phyloP scores from a whole-genome alignment of 768 basidiomycete genomes.

The Russula brevipes region DNA sequence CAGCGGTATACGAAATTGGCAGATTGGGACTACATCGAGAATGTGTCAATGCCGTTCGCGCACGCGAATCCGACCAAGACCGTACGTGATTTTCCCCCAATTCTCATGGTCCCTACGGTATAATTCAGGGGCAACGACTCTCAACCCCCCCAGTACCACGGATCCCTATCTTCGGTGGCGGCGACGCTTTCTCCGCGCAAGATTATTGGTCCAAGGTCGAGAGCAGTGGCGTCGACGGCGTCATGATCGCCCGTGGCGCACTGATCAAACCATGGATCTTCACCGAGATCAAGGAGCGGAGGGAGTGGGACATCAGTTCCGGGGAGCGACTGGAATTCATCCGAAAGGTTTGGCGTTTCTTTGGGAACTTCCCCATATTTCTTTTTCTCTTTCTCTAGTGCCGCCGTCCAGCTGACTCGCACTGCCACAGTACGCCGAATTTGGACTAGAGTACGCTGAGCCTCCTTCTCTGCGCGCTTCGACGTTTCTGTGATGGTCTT shows the following conservation, averaged over 20 bases:
- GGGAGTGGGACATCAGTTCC: constrained; percentile 92
- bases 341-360: constrained; percentile 49
- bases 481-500: neutral
- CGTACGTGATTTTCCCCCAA: constrained; percentile 37
- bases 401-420: neutral
- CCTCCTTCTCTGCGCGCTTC: neutral
- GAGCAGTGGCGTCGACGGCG: constrained; percentile 80
- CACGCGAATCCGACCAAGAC: constrained; percentile 63
- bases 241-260: constrained; percentile 94
- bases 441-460: constrained; percentile 61
- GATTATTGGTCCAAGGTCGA: constrained; percentile 77
- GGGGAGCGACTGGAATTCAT: constrained; percentile 77
- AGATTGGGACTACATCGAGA: constrained; percentile 91
- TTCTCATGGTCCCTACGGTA: neutral
- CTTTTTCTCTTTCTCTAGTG: neutral
- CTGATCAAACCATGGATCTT: constrained; percentile 96
- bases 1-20: constrained; percentile 90
- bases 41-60: constrained; percentile 78
- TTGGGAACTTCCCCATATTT: neutral
- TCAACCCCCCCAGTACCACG: constrained; percentile 52
- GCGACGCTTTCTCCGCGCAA: constrained; percentile 87
- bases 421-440: constrained; percentile 72
- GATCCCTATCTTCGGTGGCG: constrained; percentile 95
- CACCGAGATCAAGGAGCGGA: constrained; percentile 86
- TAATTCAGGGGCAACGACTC: neutral